phyloP scores from a whole-genome alignment of 2,329 filamentous ascomycete genomes.

The Cadophora malorum region DNA sequence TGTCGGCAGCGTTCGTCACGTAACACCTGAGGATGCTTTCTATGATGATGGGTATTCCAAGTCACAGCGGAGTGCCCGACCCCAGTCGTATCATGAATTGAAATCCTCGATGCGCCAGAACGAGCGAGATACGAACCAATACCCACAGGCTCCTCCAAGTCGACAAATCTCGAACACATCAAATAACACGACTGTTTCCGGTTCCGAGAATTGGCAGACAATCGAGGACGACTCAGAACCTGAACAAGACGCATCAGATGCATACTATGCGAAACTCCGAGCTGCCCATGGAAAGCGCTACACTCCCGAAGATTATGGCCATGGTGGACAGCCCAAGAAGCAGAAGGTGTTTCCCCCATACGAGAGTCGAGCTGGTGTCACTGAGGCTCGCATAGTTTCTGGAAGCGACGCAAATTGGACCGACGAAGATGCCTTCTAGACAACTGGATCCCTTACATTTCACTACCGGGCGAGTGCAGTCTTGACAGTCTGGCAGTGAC shows the following conservation, averaged over 20 bases:
- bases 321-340: conserved; percentile 58
- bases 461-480: background rate
- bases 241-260: conserved; percentile 78
- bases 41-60: conserved; percentile 63
- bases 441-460: background rate
- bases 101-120: conserved; percentile 52
- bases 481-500: background rate
- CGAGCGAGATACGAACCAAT: conserved; percentile 44
- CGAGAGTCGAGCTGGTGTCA: conserved; percentile 54
- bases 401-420: conserved; percentile 68
- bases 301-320: conserved; percentile 52
- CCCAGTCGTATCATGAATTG: conserved; percentile 49
- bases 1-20: conserved; percentile 60
- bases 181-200: conserved; percentile 67
- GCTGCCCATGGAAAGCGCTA: conserved; percentile 72
- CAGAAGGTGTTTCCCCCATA: conserved; percentile 59
- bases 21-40: conserved; percentile 84
- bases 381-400: conserved; percentile 67
- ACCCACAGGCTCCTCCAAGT: conserved; percentile 45
- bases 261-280: conserved; percentile 84
- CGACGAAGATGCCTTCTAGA: conserved; percentile 65
- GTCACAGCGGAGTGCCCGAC: conserved; percentile 43
- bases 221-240: conserved; percentile 85
- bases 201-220: conserved; percentile 97
- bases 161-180: conserved; percentile 79